These are phyloP conservation scores for Blastomyces gilchristii DNA, from an alignment of 2,329 filamentous ascomycete genomes.

Conservation along the genomic window DNA sequence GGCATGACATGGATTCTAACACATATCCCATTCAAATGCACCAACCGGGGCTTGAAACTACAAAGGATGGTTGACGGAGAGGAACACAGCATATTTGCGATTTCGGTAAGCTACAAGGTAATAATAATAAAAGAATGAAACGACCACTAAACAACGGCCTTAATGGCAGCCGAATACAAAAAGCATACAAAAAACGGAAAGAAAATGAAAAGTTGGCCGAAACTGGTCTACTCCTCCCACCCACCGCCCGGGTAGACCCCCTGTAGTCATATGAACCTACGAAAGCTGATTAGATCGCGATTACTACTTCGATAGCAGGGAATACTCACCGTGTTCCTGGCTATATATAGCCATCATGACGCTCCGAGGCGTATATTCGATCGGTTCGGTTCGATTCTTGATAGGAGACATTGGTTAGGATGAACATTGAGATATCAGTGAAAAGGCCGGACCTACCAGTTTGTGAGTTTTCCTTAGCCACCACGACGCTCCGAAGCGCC, in stretches of 20 bases:
- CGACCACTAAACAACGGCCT: not conserved
- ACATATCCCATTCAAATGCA: not conserved
- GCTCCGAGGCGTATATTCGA: no score
- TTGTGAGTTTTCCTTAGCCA: not conserved
- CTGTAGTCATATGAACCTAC: not conserved
- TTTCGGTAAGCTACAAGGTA: not conserved
- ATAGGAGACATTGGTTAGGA: not conserved
- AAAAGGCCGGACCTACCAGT: not conserved
- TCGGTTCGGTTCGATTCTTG: no score
- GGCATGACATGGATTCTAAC: not conserved
- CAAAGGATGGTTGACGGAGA: not conserved
- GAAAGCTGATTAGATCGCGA: not conserved
- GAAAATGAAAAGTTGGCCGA: not conserved
- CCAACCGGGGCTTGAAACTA: not conserved
- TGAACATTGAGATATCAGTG: not conserved
- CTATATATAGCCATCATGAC: not conserved
- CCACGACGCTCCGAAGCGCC: not conserved
- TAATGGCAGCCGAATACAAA: not conserved
- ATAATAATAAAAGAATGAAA: not conserved
- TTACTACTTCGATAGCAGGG: not conserved
- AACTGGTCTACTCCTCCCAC: slow-evolving; percentile 6
- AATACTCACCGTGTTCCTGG: not conserved
- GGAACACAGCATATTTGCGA: not conserved
- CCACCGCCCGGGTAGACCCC: slow-evolving; percentile 2
- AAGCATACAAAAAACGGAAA: not conserved